Conservation (phyloP, 2,329 filamentous ascomycete genomes). For the Stagonosporopsis tanaceti region DNA sequence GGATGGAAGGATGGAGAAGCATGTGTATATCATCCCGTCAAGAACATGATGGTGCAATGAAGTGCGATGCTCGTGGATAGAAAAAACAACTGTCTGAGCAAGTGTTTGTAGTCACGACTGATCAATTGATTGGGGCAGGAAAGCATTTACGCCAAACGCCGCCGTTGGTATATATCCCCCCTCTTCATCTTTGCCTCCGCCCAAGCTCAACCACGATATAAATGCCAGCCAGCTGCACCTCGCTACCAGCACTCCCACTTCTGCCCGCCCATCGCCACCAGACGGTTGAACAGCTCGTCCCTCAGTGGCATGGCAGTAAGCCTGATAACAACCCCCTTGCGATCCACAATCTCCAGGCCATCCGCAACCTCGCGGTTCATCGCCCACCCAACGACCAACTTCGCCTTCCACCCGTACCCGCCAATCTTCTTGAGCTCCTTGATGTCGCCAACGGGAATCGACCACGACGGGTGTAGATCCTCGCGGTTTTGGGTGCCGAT, state of each 20-base stretch:
- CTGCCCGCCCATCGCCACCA: slow-evolving; percentile 78
- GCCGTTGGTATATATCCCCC: too few species aligned
- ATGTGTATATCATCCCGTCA: too few species aligned
- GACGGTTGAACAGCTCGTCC: slow-evolving; percentile 82
- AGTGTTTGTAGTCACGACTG: too few species aligned
- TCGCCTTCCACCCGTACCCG: slow-evolving; percentile 84
- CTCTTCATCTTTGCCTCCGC: too few species aligned
- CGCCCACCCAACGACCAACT: slow-evolving; percentile 82
- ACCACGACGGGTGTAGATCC: slow-evolving; percentile 69
- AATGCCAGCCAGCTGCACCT: too few species aligned
- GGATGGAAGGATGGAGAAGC: too few species aligned
- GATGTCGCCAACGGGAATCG: slow-evolving; percentile 74
- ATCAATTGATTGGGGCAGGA: too few species aligned
- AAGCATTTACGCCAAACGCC: too few species aligned
- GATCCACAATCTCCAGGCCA: slow-evolving; percentile 72
- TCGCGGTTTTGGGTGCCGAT: slow-evolving; percentile 58
- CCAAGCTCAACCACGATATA: too few species aligned
- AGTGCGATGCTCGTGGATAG: too few species aligned
- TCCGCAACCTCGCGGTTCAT: slow-evolving; percentile 77
- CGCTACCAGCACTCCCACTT: slow-evolving; percentile 80
- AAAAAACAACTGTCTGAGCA: too few species aligned
- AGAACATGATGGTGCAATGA: too few species aligned
- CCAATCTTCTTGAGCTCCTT: slow-evolving; percentile 79
- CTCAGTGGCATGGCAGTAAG: slow-evolving; percentile 76
- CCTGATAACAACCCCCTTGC: slow-evolving; percentile 63